Evolutionary conservation across 805 yeast genomes (phyloP), one percentile per base, ranked within the genome.

Genomic region (Wickerhamiella cacticola): DNA sequence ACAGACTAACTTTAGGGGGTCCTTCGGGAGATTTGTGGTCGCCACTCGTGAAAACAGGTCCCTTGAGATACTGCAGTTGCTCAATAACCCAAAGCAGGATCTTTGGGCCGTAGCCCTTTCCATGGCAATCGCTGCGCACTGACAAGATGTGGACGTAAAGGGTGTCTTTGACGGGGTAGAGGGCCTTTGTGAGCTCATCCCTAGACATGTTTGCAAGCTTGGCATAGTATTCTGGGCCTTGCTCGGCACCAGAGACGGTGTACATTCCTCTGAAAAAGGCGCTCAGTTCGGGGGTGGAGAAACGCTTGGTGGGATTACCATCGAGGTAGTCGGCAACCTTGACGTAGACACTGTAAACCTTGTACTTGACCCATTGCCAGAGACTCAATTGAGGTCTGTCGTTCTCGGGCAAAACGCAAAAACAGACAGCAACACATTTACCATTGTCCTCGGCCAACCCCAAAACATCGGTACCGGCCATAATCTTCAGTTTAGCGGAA

Each of bases 1-100:
- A 34, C n/a, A 43, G 31, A 31, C 40, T 33, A 6, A 33, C 46
- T 23, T 43, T 43, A 16, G 33, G 23, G 8, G 46, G 46, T 7
- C 40, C 46, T 13, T 23, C 9, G 13, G 26, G 23, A 31, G 36
- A 31, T n/a, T 31, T 15, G 4, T 31, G 5, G 15, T 13, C n/a
- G 15, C 36, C 36, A 19, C 42, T 24, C 4, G 23, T 39, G 29
- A 39, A 39, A 4, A 15, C 24, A 8, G 33, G 35, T 12, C 23
- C 46, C 23, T 16, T 31, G 10, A 21, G 24, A 10, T 6, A 18
- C 10, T 15, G 23, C n/a, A 13, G 16, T 23, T 12, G 21, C 2
- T 34, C 40, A n/a, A 43, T 23, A 2, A 33, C 16, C 16, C 24
- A 34, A 2, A 19, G n/a, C 2, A 43, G 46, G 24, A 43, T 2